Evolutionary conservation across 768 basidiomycete genomes (phyloP).

Genomic region (Kwoniella heveanensis): DNA sequence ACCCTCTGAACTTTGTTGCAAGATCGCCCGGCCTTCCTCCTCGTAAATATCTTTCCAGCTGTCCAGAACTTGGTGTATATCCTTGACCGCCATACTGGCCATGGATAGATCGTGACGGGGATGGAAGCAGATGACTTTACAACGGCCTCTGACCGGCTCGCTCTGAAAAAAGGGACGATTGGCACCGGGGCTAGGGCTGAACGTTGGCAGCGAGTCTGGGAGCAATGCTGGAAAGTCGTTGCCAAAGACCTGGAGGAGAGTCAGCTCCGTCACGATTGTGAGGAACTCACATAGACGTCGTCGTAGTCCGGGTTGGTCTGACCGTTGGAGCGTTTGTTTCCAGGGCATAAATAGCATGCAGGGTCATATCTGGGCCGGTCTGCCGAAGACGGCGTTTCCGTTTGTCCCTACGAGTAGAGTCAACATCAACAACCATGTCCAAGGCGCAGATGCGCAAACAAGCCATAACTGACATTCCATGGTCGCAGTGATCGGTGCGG

Average conservation of each 20-base stretch:
- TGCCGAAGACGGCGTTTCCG: conserved; percentile 65
- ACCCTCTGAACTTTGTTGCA: conserved; percentile 60
- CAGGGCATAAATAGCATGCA: conserved; percentile 82
- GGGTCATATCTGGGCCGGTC: conserved; percentile 63
- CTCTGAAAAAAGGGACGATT: conserved; percentile 55
- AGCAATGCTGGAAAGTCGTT: conserved; percentile 84
- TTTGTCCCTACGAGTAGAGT: conserved; percentile 65
- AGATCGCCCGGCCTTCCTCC: conserved; percentile 59
- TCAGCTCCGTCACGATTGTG: not conserved
- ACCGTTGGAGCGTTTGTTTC: conserved; percentile 75
- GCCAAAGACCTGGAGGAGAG: conserved; percentile 60
- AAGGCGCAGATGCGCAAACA: not conserved
- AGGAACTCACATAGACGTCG: conserved; percentile 61
- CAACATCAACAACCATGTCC: not conserved
- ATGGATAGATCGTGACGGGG: conserved; percentile 83
- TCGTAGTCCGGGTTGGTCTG: conserved; percentile 68
- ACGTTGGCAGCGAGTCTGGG: conserved; percentile 61
- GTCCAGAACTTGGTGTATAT: conserved; percentile 68
- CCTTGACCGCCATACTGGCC: conserved; percentile 64
- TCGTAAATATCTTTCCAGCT: conserved; percentile 74
- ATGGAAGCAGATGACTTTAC: conserved; percentile 84
- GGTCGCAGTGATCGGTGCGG: conserved; percentile 88
- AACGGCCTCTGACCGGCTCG: conserved; percentile 76
- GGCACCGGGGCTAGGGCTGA: not conserved
- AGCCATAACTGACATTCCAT: conserved; percentile 61